phyloP scores from a whole-genome alignment of 208 protist genomes.

The Acanthamoeba castellanii region DNA sequence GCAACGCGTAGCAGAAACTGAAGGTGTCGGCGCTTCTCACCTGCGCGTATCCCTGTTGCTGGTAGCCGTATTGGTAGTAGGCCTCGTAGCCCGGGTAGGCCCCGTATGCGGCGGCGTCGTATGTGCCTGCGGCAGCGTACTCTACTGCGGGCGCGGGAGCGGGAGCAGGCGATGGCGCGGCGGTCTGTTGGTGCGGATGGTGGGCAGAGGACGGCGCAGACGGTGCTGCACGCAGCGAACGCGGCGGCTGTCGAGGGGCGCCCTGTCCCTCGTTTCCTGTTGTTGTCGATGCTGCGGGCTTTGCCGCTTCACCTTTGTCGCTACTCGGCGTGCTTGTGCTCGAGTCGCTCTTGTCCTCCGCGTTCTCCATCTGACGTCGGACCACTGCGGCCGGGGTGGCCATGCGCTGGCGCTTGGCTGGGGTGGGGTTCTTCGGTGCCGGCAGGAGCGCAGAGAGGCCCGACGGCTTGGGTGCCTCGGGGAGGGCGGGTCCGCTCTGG shows the following conservation, averaged over 20 bases:
- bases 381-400: background rate
- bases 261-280: background rate
- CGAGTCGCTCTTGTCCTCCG: background rate
- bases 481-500: background rate
- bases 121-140: background rate
- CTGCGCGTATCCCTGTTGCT: background rate
- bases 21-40: no score
- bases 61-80: background rate
- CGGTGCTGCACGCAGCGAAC: background rate
- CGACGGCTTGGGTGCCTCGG: background rate
- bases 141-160: background rate
- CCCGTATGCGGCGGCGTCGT: background rate
- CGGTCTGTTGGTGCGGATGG: background rate
- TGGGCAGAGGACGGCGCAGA: background rate
- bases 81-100: conserved; percentile 22
- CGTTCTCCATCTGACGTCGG: background rate
- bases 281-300: background rate
- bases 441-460: conserved; percentile 23
- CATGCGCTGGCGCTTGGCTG: background rate
- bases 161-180: background rate
- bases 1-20: no score
- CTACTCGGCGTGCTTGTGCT: background rate
- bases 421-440: conserved; percentile 21
- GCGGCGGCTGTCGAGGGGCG: background rate
- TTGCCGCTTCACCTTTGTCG: no score